A percentile compares a stretch with the other conserved stretches of the same genome.
Evolutionary conservation across 768 basidiomycete genomes (phyloP).

Genomic region (Termitomyces sp.): DNA sequence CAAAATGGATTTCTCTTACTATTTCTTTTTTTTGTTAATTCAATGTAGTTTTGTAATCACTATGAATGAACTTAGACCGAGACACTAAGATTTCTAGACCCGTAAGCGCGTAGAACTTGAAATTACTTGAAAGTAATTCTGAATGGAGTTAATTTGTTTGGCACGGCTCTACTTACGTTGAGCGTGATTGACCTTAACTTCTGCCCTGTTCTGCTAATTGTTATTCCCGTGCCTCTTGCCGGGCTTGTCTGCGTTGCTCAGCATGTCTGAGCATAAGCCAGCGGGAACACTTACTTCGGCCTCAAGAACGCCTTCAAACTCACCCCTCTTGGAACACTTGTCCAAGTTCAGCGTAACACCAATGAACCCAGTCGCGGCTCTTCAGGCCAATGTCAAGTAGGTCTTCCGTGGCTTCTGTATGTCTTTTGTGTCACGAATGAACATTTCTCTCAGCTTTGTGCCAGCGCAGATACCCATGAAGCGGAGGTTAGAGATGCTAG

Average conservation of each 20-base stretch:
- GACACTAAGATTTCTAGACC: background rate
- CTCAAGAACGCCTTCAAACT: slow-evolving; percentile 52
- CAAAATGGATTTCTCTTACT: slow-evolving; percentile 3
- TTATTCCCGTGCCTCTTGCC: background rate
- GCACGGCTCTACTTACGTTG: background rate
- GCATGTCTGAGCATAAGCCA: slow-evolving; percentile 8
- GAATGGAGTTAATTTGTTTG: slow-evolving; percentile 1
- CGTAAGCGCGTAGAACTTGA: too few species aligned
- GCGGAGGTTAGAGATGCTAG: slow-evolving; percentile 83
- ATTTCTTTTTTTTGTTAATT: background rate
- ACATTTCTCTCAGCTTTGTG: slow-evolving; percentile 53
- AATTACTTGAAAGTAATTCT: too few species aligned
- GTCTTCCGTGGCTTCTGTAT: slow-evolving; percentile 19
- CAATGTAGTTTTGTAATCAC: slow-evolving; percentile 3
- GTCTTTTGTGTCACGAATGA: background rate
- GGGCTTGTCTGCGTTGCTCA: slow-evolving; percentile 4
- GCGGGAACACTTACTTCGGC: slow-evolving; percentile 27
- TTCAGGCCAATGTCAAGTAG: slow-evolving; percentile 74
- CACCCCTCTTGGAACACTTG: slow-evolving; percentile 55
- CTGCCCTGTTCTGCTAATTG: background rate
- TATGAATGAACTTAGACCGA: slow-evolving; percentile 1
- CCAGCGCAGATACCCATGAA: slow-evolving; percentile 83
- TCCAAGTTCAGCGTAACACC: slow-evolving; percentile 57
- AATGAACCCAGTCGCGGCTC: slow-evolving; percentile 54
- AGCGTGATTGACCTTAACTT: background rate